Conservation (phyloP, 805 yeast species). For the Ogataea naganishii region DNA sequence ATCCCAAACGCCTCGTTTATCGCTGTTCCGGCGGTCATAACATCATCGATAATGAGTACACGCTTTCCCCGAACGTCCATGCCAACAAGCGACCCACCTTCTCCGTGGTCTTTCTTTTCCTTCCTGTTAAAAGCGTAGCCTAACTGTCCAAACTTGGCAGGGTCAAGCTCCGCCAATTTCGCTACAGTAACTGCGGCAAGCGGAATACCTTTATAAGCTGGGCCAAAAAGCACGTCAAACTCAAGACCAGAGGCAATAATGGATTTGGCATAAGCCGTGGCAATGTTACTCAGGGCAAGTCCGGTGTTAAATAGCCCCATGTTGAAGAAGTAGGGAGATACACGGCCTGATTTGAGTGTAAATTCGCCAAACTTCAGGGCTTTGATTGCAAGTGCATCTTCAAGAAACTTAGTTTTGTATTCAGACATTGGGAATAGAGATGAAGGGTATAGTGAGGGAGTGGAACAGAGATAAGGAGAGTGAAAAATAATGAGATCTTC, state of each 20-base stretch:
- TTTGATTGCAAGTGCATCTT: slow-evolving; percentile 70
- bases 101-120: slow-evolving; percentile 96
- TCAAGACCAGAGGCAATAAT: slow-evolving; percentile 74
- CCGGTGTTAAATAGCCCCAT: slow-evolving; percentile 87
- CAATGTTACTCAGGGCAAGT: slow-evolving; percentile 65
- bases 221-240: slow-evolving; percentile 91
- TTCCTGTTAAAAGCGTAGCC: slow-evolving; percentile 95
- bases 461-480: no score
- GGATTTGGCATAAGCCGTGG: slow-evolving; percentile 82
- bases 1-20: slow-evolving; percentile 88
- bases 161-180: slow-evolving; percentile 84
- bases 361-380: slow-evolving; percentile 85
- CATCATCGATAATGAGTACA: slow-evolving; percentile 88
- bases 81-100: slow-evolving; percentile 94
- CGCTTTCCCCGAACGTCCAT: slow-evolving; percentile 60
- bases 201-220: slow-evolving; percentile 97
- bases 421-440: no score
- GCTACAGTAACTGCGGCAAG: slow-evolving; percentile 89
- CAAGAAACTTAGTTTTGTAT: slow-evolving; percentile 45
- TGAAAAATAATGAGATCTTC: no score
- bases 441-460: no score
- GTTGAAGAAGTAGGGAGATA: slow-evolving; percentile 94
- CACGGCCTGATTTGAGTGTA: slow-evolving; percentile 86
- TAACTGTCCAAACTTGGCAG: slow-evolving; percentile 60
- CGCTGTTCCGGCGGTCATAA: slow-evolving; percentile 98